phyloP scores from a whole-genome alignment of 768 basidiomycete species.

The Suillus paluster region DNA sequence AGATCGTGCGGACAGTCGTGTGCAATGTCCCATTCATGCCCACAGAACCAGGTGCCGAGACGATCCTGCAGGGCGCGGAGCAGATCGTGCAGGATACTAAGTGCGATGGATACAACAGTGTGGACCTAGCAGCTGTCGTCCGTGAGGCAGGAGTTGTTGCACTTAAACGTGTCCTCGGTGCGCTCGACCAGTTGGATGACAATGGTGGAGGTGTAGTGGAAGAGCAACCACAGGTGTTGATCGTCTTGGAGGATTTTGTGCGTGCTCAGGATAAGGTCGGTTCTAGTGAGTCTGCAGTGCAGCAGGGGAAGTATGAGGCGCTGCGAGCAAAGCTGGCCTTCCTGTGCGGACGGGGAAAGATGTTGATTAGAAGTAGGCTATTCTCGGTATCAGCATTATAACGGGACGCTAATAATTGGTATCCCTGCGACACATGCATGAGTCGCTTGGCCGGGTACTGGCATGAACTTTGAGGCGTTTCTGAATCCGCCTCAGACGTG shows the following conservation, averaged over 20 bases:
- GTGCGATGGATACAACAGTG: conserved; percentile 91
- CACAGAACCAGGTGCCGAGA: conserved; percentile 32
- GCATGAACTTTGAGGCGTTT: no score
- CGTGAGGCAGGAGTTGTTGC: conserved; percentile 89
- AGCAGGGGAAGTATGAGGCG: conserved; percentile 82
- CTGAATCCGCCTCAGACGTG: no score
- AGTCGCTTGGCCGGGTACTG: no score
- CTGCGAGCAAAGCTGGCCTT: conserved; percentile 79
- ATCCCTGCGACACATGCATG: neutral
- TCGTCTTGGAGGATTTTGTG: conserved; percentile 71
- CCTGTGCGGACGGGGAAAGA: conserved; percentile 55
- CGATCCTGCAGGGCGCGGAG: conserved; percentile 34
- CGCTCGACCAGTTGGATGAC: conserved; percentile 62
- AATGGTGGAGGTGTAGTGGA: conserved; percentile 1
- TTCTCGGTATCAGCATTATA: neutral
- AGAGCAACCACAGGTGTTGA: conserved; percentile 43
- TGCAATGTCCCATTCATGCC: conserved; percentile 65
- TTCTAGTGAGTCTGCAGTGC: conserved; percentile 83
- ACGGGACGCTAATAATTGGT: neutral
- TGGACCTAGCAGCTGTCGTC: conserved; percentile 86
- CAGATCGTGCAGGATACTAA: conserved; percentile 55
- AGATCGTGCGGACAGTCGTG: conserved; percentile 81
- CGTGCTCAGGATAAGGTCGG: conserved; percentile 78
- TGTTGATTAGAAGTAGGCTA: conserved; percentile 10
- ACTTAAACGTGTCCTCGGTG: conserved; percentile 67